Evolutionary conservation across 2,329 filamentous ascomycete genomes (phyloP), one percentile per base, ranked within the genome.

Genomic region (Triangularia verruculosa): DNA sequence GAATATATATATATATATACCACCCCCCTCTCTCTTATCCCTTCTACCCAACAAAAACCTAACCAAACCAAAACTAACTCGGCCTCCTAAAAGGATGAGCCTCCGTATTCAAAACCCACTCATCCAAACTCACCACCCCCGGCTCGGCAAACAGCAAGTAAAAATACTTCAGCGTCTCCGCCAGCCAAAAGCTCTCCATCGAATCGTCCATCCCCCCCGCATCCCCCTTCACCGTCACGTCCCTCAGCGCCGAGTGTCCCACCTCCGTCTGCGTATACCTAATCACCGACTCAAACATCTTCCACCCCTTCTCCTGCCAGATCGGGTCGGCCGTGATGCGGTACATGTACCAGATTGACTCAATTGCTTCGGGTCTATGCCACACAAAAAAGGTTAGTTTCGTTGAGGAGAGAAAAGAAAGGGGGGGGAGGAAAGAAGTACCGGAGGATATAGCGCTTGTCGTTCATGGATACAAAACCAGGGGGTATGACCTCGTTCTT

Each of bases 161-260:
- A 69, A 95, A 96, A 73, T 96, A 96, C 80, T 96, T 97, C 70
- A 97, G 79, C 47, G 92, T 97, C 81, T 97, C 93, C 3, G 90
- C 90, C 65, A 92, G 81, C 91, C 93, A 97, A 76, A 96, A 96
- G 72, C 90, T 93, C 78, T 96, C 90, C 90, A 94, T 93, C 69
- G 82, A 80, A 74, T 93, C 85, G 15, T 67, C 58, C 57, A 54
- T 28, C 39, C 39, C 39, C 11, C 39, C 39, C 12, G 24, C 30
- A 8, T 58, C n/a, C 3, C 60, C 56, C n/a, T 59, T 59, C 11
- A 54, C 51, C 1, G 67, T 63, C 12, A 93, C 89, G 71, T 91
- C 85, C 56, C 81, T 76, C 61, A 95, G 85, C 39, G 90, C 91
- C 11, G 86, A 88, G 77, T 92, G 87, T 8, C 87, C 92, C 57